Evolutionary conservation across 148 eudicot genomes (phyloP).

Genomic region (Diospyros lotus): DNA sequence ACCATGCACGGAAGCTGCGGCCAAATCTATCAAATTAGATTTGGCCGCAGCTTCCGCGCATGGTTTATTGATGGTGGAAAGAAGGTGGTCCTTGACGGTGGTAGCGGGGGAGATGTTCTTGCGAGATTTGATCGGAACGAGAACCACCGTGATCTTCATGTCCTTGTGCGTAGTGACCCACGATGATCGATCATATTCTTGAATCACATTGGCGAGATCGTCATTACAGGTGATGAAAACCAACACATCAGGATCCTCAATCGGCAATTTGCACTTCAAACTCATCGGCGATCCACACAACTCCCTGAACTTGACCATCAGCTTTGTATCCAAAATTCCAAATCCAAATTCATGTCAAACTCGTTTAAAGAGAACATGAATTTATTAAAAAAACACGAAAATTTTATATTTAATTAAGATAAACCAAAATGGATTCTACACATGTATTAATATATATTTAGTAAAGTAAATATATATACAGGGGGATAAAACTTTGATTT

Average conservation of each 20-base stretch:
- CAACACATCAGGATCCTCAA: slow-evolving; percentile 69
- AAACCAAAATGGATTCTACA: too few species aligned
- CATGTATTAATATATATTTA: too few species aligned
- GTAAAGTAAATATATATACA: neutral
- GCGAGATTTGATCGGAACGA: slow-evolving; percentile 31
- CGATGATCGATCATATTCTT: slow-evolving; percentile 53
- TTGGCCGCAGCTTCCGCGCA: too few species aligned
- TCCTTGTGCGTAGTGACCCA: slow-evolving; percentile 30
- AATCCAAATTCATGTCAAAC: slow-evolving; percentile 2
- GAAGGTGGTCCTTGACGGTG: too few species aligned
- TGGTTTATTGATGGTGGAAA: too few species aligned
- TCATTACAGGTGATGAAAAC: slow-evolving; percentile 66
- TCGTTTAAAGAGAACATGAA: neutral
- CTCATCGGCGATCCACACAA: slow-evolving; percentile 52
- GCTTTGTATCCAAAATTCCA: slow-evolving; percentile 28
- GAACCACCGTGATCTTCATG: slow-evolving; percentile 62
- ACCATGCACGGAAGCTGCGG: too few species aligned
- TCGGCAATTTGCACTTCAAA: slow-evolving; percentile 66
- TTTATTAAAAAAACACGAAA: neutral
- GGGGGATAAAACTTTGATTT: too few species aligned
- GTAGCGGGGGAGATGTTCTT: slow-evolving; percentile 22
- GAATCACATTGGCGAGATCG: slow-evolving; percentile 51
- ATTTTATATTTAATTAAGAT: neutral
- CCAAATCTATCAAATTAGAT: too few species aligned
- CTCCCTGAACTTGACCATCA: slow-evolving; percentile 56